Percentiles rank a stretch among this genome's conserved stretches.
Conservation (phyloP, 345 rosid species). For the Eucalyptus polyanthemos region DNA sequence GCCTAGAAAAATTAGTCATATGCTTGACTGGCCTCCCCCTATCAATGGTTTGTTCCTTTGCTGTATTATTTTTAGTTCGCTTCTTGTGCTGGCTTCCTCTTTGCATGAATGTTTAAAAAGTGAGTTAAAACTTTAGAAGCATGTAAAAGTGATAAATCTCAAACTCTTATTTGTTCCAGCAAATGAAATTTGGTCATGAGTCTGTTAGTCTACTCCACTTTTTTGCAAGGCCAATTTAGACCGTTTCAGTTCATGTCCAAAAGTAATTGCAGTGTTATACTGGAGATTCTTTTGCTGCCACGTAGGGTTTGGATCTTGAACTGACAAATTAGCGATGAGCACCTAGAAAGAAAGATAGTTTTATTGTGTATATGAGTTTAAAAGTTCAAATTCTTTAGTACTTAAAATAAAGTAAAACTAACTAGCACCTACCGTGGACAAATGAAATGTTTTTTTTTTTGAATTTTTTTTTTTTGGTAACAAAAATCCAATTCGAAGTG, state of each 20-base stretch:
- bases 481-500: too few species aligned
- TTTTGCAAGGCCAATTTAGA: accelerated
- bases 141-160: neutral
- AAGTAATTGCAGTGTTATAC: neutral
- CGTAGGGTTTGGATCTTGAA: neutral
- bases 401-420: neutral
- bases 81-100: neutral
- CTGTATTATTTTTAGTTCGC: neutral
- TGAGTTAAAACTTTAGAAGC: neutral
- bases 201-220: neutral
- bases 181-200: too few species aligned
- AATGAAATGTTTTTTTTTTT: neutral
- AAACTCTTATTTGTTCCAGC: neutral
- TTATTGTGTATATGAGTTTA: too few species aligned
- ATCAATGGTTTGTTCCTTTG: neutral
- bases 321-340: neutral
- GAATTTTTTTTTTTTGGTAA: too few species aligned
- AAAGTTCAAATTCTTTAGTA: neutral
- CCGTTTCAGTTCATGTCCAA: neutral
- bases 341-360: neutral
- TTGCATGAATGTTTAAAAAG: too few species aligned
- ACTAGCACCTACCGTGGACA: neutral
- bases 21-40: neutral
- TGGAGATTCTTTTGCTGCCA: neutral
- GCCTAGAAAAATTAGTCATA: neutral